phyloP scores from a whole-genome alignment of 768 basidiomycete genomes.

The Boletus eberwhitei region DNA sequence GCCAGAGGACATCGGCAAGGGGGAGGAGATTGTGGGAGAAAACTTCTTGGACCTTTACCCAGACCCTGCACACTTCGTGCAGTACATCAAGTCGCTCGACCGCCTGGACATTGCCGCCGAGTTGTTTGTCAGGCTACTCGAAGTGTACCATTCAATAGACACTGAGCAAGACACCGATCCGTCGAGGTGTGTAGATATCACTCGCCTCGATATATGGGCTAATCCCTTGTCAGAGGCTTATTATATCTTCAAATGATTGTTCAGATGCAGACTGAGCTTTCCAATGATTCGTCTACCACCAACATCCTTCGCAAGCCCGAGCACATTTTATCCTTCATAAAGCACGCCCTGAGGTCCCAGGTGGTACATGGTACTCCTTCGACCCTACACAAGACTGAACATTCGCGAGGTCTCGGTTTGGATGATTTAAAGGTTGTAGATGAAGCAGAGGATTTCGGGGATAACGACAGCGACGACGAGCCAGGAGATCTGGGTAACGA shows the following conservation, averaged over 20 bases:
- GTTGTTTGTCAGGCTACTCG: slow-evolving; percentile 71
- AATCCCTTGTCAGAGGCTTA: slow-evolving; percentile 47
- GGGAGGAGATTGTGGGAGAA: slow-evolving; percentile 39
- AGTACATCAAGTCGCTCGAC: slow-evolving; percentile 60
- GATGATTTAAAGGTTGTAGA: slow-evolving; percentile 39
- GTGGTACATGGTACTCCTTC: not conserved
- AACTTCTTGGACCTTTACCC: slow-evolving; percentile 70
- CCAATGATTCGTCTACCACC: slow-evolving; percentile 48
- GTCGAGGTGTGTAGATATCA: slow-evolving; percentile 15
- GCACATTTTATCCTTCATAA: slow-evolving; percentile 79
- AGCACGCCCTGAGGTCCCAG: slow-evolving; percentile 63
- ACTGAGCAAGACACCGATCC: slow-evolving; percentile 21
- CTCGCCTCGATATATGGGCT: not conserved
- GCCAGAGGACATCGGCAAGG: slow-evolving; percentile 44
- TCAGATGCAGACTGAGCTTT: slow-evolving; percentile 72
- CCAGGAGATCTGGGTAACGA: slow-evolving; percentile 37
- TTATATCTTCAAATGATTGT: slow-evolving; percentile 78
- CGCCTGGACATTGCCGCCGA: slow-evolving; percentile 68
- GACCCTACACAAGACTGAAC: slow-evolving; percentile 2
- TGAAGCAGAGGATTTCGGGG: slow-evolving; percentile 38
- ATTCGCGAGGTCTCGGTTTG: slow-evolving; percentile 25
- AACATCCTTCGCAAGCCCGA: slow-evolving; percentile 60
- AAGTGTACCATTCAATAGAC: slow-evolving; percentile 50
- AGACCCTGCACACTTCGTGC: slow-evolving; percentile 67
- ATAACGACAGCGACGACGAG: slow-evolving; percentile 57